Conservation (phyloP, 2,329 filamentous ascomycete genomes). For the Cordyceps pruinosa region DNA sequence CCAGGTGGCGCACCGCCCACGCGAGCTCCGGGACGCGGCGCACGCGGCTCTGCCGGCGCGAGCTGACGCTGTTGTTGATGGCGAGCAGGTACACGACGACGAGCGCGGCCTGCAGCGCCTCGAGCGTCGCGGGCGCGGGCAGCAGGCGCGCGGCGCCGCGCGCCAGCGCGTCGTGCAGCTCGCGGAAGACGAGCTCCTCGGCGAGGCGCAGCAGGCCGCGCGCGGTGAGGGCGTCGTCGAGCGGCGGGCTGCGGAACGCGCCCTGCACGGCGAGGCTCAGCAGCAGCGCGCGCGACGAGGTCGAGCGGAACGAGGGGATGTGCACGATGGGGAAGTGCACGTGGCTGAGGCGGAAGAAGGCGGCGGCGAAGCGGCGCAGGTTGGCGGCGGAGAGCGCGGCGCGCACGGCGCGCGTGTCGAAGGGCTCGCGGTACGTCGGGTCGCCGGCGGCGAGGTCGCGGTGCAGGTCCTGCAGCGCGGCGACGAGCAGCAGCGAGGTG, state of each 20-base stretch:
- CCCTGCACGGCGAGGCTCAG: conserved; percentile 17
- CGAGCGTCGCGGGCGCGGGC: conserved; percentile 8
- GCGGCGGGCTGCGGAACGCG: conserved; percentile 15
- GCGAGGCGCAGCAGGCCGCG: conserved; percentile 13
- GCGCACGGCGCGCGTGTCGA: conserved; percentile 13
- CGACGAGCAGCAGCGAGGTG: conserved; percentile 5
- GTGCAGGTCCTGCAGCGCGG: conserved; percentile 14
- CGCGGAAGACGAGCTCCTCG: conserved; percentile 18
- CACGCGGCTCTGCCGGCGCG: conserved; percentile 13
- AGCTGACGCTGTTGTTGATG: conserved; percentile 16
- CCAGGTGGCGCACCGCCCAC: conserved; percentile 14
- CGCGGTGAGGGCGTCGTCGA: conserved; percentile 15
- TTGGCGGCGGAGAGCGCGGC: conserved; percentile 18
- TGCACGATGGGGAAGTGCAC: conserved; percentile 23
- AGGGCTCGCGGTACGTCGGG: conserved; percentile 14
- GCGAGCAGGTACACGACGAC: conserved; percentile 18
- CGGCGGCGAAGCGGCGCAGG: conserved; percentile 16
- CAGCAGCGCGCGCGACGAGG: conserved; percentile 14
- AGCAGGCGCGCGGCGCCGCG: not conserved
- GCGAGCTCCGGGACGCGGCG: conserved; percentile 18
- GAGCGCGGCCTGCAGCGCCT: conserved; percentile 22
- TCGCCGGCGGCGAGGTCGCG: conserved; percentile 10
- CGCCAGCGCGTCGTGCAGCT: conserved; percentile 7
- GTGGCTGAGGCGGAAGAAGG: conserved; percentile 23
- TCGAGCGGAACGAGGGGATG: conserved; percentile 18